phyloP scores from a whole-genome alignment of 257 asterid species.

The Salvia splendens region DNA sequence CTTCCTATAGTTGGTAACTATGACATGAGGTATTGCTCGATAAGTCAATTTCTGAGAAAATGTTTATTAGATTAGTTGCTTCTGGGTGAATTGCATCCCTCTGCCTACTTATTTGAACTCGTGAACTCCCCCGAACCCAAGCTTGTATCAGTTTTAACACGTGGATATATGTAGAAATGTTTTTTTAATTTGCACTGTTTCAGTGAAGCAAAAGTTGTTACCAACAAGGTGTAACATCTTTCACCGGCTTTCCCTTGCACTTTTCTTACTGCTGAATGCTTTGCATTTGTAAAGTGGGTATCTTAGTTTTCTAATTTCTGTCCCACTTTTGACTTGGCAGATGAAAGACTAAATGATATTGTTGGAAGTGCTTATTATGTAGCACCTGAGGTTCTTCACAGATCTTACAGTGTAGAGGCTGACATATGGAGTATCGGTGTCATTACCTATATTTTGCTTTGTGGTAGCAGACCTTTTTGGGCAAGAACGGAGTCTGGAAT shows the following conservation, averaged over 20 bases:
- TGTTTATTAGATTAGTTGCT: conserved; percentile 7
- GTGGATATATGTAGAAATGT: not conserved
- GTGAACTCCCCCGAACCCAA: not conserved
- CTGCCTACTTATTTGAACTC: not conserved
- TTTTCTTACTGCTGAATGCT: not conserved
- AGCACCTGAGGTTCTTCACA: conserved; percentile 97
- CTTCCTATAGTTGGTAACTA: conserved; percentile 1
- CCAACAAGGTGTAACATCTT: not conserved
- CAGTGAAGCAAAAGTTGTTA: not conserved
- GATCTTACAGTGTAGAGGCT: conserved; percentile 92
- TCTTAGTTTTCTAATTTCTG: conserved; percentile 16
- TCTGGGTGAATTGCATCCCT: not conserved
- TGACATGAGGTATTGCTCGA: conserved; percentile 5
- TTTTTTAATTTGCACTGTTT: not conserved
- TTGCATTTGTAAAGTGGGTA: not conserved
- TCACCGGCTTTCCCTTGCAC: no score
- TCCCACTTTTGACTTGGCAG: conserved; percentile 38
- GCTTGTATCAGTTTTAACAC: not conserved
- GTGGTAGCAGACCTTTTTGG: conserved; percentile 99
- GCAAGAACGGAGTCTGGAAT: conserved; percentile 97
- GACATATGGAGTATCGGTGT: conserved; percentile 99
- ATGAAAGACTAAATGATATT: conserved; percentile 92
- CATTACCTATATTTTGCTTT: conserved; percentile 79
- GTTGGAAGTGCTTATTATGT: conserved; percentile 99
- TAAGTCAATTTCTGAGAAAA: not conserved